Base-by-base conservation (phyloP, 2,329 filamentous ascomycete species). In the Cladosporium halotolerans region DNA sequence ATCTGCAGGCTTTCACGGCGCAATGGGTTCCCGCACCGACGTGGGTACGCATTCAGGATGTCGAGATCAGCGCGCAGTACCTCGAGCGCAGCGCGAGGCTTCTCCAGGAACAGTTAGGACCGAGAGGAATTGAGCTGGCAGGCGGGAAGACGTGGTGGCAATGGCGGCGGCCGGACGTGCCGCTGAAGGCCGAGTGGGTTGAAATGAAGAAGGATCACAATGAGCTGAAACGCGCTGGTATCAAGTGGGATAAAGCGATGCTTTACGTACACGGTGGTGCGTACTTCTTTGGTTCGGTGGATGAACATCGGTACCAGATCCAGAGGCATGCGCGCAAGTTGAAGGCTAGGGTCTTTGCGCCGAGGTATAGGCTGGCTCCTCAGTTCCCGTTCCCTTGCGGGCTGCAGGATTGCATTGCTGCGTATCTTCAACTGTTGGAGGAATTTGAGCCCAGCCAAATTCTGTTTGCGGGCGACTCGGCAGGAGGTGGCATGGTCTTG, bases 241-340 rank as follows among this genome's bases (percentile, higher is more conserved):
- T 55, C 14, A 77, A 79, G 18, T 80, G 81, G 14, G 84, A 83
- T 60, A 83, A 90, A 49, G 83, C 95, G 54, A 96, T 97, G 81
- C 75, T 99, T 19, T 97, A 97, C 70, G 78, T 97, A 18, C 93
- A 97, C 66, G 93, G 93, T 11, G 92, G 92, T 6, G 92, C 88
- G 16, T 97, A 96, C 72, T 99, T 85, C 72, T 97, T 99, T 68
- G 92, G 93, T 11, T 95, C 89, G 62, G 85, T 96, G 36, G 91
- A 96, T 66, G 91, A 95, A 70, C 93, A 97, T 74, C 84, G 93
- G n/a, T 97, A 97, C 72, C 92, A 97, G 76, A 84, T 99, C 78
- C 93, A 99, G 71, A 81, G 92, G 45, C 91, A 97, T 77, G 93
- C 93, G 28, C 81, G 93, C 51, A 97, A 97, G 72, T 78, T 99